Base-by-base conservation (phyloP, 768 basidiomycete species). In the Serendipita vermifera region DNA sequence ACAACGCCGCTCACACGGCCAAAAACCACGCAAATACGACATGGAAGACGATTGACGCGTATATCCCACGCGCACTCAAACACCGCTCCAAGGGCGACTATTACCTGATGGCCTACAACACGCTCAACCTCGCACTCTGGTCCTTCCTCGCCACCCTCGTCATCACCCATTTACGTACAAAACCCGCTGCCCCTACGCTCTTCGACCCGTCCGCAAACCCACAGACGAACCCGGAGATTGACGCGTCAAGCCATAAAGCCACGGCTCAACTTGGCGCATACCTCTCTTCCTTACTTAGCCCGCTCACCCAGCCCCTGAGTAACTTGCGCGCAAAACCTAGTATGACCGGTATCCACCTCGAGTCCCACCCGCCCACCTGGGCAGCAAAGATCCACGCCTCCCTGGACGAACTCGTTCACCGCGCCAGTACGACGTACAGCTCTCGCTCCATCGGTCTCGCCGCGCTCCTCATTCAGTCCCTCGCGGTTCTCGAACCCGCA, bases 21-120 rank as follows among this genome's bases (percentile, higher is more conserved):
- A n/a, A n/a, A n/a, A n/a, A n/a, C n/a, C n/a, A n/a, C n/a, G n/a
- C n/a, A n/a, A n/a, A n/a, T n/a, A n/a, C n/a, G n/a, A n/a, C n/a
- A n/a, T n/a, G n/a, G n/a, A n/a, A n/a, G n/a, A n/a, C n/a, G n/a
- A n/a, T n/a, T n/a, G n/a, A n/a, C n/a, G 32, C 26, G 24, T 51
- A 51, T 51, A 22, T 51, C 11, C 46, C 46, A 31, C n/a, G 22
- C 29, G 46, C 46, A 7, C 46, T 51, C n/a, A 51, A 22, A 57
- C 54, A 51, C 24, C 46, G 46, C 20, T 5, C n/a, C 7, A 15
- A 9, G n/a, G 24, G 32, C n/a, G 46, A 51, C 17, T 71, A 69
- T 66, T 96, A 94, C 71, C 76, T 97, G 2, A 62, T 87, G 56
- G 66, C 71, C 0, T 97, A 92, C 76, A 96, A 97, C 70, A 62